These are phyloP conservation scores for Acrodontium crateriforme DNA, from an alignment of 2,329 filamentous ascomycete species.

Conservation along the genomic window DNA sequence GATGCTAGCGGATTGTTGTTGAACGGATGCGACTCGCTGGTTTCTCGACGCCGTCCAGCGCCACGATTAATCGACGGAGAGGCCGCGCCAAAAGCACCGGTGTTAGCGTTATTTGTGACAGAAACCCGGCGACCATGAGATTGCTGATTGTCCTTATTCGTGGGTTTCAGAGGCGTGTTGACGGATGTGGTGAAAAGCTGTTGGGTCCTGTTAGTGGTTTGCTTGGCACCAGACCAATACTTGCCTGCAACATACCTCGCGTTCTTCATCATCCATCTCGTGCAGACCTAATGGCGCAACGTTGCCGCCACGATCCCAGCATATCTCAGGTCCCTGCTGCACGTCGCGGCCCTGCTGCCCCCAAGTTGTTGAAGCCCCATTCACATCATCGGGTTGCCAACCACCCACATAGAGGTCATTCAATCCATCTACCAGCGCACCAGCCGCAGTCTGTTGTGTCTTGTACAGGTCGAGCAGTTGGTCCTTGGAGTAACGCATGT, in stretches of 20 bases:
- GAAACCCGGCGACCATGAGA: slow-evolving; percentile 62
- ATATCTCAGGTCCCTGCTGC: slow-evolving; percentile 73
- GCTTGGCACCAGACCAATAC: slow-evolving; percentile 3
- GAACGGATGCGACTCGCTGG: slow-evolving; percentile 53
- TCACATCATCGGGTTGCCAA: slow-evolving; percentile 65
- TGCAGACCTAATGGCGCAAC: slow-evolving; percentile 58
- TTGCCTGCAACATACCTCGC: slow-evolving; percentile 35
- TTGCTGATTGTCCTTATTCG: slow-evolving; percentile 49
- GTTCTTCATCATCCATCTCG: slow-evolving; percentile 56
- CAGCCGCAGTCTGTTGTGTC: slow-evolving; percentile 40
- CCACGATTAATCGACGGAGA: slow-evolving; percentile 65
- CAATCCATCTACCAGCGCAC: slow-evolving; percentile 50
- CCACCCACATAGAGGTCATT: slow-evolving; percentile 56
- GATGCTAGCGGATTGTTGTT: slow-evolving; percentile 41
- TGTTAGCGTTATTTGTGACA: slow-evolving; percentile 54
- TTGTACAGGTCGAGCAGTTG: slow-evolving; percentile 65
- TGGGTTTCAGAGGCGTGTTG: slow-evolving; percentile 84
- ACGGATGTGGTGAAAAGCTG: slow-evolving; percentile 75
- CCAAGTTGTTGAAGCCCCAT: slow-evolving; percentile 50
- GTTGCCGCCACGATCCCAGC: slow-evolving; percentile 67
- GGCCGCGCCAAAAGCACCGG: slow-evolving; percentile 51
- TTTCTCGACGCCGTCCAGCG: slow-evolving; percentile 63
- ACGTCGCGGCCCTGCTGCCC: slow-evolving; percentile 58
- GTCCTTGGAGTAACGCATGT: slow-evolving; percentile 61
- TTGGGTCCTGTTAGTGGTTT: slow-evolving; percentile 6